phyloP scores from a whole-genome alignment of 129 eudicot species.

The Flaveria robusta region DNA sequence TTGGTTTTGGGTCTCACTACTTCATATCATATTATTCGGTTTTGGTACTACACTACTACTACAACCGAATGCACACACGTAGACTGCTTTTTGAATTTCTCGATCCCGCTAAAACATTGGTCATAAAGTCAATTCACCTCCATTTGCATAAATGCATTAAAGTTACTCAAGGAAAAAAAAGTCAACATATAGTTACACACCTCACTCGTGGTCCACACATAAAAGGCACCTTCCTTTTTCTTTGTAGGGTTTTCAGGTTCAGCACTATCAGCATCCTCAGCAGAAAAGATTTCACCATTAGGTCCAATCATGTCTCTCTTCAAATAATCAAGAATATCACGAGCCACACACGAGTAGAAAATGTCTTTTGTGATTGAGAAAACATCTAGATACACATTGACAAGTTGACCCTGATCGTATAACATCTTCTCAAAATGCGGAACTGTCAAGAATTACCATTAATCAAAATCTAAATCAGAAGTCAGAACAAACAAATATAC shows the following conservation, averaged over 20 bases:
- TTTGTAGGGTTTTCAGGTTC: slow-evolving; percentile 58
- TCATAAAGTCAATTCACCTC: too few relatives aligned
- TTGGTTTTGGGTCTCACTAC: too few relatives aligned
- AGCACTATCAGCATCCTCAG: slow-evolving; percentile 97
- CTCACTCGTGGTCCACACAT: slow-evolving; percentile 76
- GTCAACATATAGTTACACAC: slow-evolving; percentile 33
- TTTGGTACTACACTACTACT: too few relatives aligned
- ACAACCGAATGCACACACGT: too few relatives aligned
- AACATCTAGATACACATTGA: slow-evolving; percentile 67
- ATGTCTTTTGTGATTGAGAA: slow-evolving; percentile 71
- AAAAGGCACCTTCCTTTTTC: slow-evolving; percentile 96
- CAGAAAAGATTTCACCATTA: slow-evolving; percentile 81
- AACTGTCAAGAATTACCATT: slow-evolving; percentile 55
- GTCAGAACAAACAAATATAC: not conserved
- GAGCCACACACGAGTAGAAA: slow-evolving; percentile 58
- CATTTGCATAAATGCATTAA: not conserved
- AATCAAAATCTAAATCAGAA: not conserved
- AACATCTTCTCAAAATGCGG: slow-evolving; percentile 99
- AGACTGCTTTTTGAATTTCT: too few relatives aligned
- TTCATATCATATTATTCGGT: too few relatives aligned
- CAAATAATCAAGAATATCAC: slow-evolving; percentile 88
- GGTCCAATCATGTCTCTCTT: slow-evolving; percentile 91
- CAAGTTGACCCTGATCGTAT: slow-evolving; percentile 93
- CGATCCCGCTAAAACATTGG: too few relatives aligned
- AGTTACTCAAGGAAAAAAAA: slow-evolving; percentile 9